A percentile compares a stretch with the other conserved stretches of the same genome.
These are phyloP conservation scores for Porphyra umbilicalis DNA, from an alignment of 31 red algal species.

Conservation along the genomic window DNA sequence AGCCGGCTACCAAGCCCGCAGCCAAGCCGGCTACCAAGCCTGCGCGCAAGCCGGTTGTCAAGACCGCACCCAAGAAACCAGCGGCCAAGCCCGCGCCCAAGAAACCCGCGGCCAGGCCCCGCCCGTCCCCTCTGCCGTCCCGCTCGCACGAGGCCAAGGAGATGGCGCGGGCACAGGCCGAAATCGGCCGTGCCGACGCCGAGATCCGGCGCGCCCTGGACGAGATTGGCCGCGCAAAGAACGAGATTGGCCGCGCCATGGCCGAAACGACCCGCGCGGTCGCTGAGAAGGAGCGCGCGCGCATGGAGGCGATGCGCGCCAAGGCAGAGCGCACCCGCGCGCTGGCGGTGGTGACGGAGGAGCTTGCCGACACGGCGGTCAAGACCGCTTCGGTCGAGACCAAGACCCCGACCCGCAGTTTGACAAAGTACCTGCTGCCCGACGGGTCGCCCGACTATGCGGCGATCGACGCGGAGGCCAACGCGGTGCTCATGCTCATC, in stretches of 20 bases:
- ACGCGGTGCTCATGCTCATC: not conserved
- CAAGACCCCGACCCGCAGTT: not conserved
- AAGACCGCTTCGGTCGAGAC: not conserved
- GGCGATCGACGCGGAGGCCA: not conserved
- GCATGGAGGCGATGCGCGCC: not conserved
- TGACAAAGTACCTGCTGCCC: not conserved
- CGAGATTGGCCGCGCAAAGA: not conserved
- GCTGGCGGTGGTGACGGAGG: not conserved
- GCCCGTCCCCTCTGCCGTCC: too few species aligned
- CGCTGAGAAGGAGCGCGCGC: not conserved
- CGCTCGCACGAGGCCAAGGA: not conserved
- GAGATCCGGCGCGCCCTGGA: not conserved
- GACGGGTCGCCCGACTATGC: not conserved
- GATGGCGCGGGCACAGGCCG: not conserved
- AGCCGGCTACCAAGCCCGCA: too few species aligned
- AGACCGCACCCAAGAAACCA: too few species aligned
- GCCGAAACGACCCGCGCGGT: not conserved
- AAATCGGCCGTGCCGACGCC: not conserved
- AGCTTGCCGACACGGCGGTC: not conserved
- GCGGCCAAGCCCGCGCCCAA: too few species aligned
- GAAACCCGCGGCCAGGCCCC: not conserved
- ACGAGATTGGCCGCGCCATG: conserved; percentile 1
- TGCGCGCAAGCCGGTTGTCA: too few species aligned
- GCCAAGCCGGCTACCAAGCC: too few species aligned
- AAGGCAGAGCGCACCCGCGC: not conserved